Percentiles rank a stretch among this genome's conserved stretches.
Evolutionary conservation across 1,284 basidiomycete genomes (phyloP).

Genomic region (Irpex sp.): DNA sequence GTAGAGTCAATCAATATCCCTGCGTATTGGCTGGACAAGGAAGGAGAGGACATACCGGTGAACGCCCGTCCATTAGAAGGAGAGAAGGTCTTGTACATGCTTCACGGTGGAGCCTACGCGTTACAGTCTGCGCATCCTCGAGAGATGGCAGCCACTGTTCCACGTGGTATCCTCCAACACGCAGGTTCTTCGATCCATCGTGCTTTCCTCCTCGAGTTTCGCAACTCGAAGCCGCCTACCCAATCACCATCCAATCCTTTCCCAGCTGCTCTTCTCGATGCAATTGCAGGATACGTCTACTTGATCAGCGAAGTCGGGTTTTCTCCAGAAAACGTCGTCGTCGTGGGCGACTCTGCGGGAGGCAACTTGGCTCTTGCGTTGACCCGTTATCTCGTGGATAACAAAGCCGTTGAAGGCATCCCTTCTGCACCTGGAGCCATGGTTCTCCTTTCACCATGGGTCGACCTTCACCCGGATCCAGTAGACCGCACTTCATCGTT

Average conservation of each 20-base stretch:
- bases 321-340: slow-evolving; percentile 39
- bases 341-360: slow-evolving; percentile 55
- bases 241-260: slow-evolving; percentile 31
- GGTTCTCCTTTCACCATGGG: slow-evolving; percentile 55
- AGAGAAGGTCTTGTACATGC: slow-evolving; percentile 49
- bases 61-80: slow-evolving; percentile 35
- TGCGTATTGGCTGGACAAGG: slow-evolving; percentile 54
- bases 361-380: slow-evolving; percentile 45
- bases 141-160: slow-evolving; percentile 28
- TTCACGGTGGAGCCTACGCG: slow-evolving; percentile 52
- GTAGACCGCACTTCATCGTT: slow-evolving; percentile 33
- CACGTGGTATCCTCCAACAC: slow-evolving; percentile 17
- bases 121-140: slow-evolving; percentile 22
- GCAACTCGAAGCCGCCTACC: slow-evolving; percentile 23
- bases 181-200: slow-evolving; percentile 22
- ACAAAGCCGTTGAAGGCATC: slow-evolving; percentile 15
- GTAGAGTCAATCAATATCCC: slow-evolving; percentile 44
- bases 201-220: slow-evolving; percentile 32
- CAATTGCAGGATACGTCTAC: slow-evolving; percentile 41
- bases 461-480: slow-evolving; percentile 46
- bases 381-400: slow-evolving; percentile 26
- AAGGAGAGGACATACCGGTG: slow-evolving; percentile 27
- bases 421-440: slow-evolving; percentile 30
- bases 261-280: slow-evolving; percentile 47
- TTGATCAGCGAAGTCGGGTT: slow-evolving; percentile 36